Conservation (phyloP, 495 filamentous ascomycete genomes). For the Penicillium turbatum region DNA sequence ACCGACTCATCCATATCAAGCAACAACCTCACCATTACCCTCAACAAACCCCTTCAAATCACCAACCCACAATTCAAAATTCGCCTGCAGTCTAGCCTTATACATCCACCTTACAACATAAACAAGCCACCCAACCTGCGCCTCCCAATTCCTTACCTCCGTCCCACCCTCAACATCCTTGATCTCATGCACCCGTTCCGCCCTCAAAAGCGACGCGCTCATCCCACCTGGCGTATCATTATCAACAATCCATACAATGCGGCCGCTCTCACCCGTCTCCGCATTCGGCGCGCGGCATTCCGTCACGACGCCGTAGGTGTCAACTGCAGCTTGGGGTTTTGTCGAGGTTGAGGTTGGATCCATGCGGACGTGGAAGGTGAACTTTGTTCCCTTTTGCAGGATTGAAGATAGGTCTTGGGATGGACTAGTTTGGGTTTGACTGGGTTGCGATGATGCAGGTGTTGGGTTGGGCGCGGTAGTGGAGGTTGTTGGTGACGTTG, state of each 20-base stretch:
- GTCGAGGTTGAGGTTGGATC: conserved; percentile 26
- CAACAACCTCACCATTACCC: not conserved
- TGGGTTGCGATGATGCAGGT: not conserved
- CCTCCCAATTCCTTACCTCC: conserved; percentile 45
- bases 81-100: conserved; percentile 26
- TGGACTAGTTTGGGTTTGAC: not conserved
- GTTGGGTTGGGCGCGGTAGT: not conserved
- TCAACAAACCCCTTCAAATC: conserved; percentile 39
- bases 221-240: conserved; percentile 24
- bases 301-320: conserved; percentile 24
- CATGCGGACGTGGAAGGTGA: conserved; percentile 46
- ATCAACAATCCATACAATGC: conserved; percentile 38
- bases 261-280: conserved; percentile 18
- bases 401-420: conserved; percentile 16
- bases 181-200: conserved; percentile 42
- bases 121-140: conserved; percentile 35
- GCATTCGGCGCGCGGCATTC: conserved; percentile 29
- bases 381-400: conserved; percentile 32
- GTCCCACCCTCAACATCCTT: conserved; percentile 28
- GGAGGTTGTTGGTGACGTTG: not conserved
- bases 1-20: not conserved
- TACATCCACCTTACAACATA: conserved; percentile 41
- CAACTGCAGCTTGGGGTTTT: conserved; percentile 26
- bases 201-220: conserved; percentile 26
- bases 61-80: conserved; percentile 39